Percentiles rank a stretch among this genome's conserved stretches.
Evolutionary conservation across 2,329 filamentous ascomycete species (phyloP).

Genomic region (Byssoonygena ceratinophila): DNA sequence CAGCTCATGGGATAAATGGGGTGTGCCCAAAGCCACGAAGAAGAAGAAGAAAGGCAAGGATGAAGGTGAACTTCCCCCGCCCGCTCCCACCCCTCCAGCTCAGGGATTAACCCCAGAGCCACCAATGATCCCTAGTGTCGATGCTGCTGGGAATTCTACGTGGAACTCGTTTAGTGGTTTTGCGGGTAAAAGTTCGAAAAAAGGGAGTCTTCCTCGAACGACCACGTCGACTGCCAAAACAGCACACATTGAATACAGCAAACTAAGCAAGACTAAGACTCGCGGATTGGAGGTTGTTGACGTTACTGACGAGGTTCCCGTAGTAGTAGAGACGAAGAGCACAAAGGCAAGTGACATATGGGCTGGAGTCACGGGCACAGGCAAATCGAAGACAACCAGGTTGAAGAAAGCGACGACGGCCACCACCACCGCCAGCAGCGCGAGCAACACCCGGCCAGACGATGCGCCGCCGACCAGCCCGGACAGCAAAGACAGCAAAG

Average conservation of each 20-base stretch:
- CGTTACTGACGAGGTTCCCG: constrained; percentile 22
- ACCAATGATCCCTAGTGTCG: constrained; percentile 21
- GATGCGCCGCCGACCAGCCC: constrained; percentile 9
- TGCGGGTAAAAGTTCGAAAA: constrained; percentile 32
- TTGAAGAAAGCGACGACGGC: constrained; percentile 2
- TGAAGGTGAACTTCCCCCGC: constrained; percentile 37
- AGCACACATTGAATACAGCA: constrained; percentile 21
- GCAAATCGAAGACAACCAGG: constrained; percentile 9
- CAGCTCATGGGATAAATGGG: constrained; percentile 28
- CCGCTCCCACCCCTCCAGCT: constrained; percentile 40
- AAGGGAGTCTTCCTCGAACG: constrained; percentile 26
- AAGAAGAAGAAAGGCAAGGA: constrained; percentile 41
- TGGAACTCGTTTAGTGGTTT: constrained; percentile 30
- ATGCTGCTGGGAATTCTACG: constrained; percentile 27
- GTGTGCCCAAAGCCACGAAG: constrained; percentile 38
- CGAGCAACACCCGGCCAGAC: background rate
- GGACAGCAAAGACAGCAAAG: background rate
- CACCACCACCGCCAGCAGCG: background rate
- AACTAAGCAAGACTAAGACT: constrained; percentile 25
- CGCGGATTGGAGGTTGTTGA: constrained; percentile 21
- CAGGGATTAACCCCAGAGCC: constrained; percentile 36
- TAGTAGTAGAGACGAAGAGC: constrained; percentile 26
- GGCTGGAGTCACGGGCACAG: constrained; percentile 1
- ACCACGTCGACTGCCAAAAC: constrained; percentile 18
- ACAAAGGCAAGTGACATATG: background rate